Conservation (phyloP, 805 yeast genomes). For the Jamesozyma spencerorum region DNA sequence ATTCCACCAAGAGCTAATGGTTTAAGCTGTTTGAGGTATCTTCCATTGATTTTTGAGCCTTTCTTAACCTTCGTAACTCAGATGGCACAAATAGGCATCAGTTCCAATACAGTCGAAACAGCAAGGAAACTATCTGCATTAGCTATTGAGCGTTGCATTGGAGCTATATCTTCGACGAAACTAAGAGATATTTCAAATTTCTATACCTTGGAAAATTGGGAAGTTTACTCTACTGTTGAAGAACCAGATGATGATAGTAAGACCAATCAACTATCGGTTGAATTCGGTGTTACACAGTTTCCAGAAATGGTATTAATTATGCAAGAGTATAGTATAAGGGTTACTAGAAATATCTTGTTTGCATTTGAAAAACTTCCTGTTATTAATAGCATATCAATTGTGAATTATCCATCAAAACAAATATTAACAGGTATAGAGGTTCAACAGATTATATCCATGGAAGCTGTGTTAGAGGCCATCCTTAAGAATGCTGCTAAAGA, state of each 20-base stretch:
- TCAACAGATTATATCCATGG: slow-evolving; percentile 38
- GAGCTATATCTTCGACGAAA: slow-evolving; percentile 44
- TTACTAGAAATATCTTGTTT: slow-evolving; percentile 28
- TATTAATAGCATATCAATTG: slow-evolving; percentile 30
- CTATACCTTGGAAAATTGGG: slow-evolving; percentile 35
- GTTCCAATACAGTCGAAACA: slow-evolving; percentile 31
- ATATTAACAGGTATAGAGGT: slow-evolving; percentile 32
- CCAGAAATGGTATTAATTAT: slow-evolving; percentile 30
- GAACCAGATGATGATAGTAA: slow-evolving; percentile 5
- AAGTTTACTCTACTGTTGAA: slow-evolving; percentile 21
- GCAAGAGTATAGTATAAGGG: slow-evolving; percentile 29
- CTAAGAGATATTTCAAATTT: slow-evolving; percentile 39
- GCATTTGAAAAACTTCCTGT: slow-evolving; percentile 29
- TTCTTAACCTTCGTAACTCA: slow-evolving; percentile 36
- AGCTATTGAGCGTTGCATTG: slow-evolving; percentile 36
- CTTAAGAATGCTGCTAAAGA: slow-evolving; percentile 35
- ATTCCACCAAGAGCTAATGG: slow-evolving; percentile 60
- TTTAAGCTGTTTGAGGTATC: slow-evolving; percentile 45
- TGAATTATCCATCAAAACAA: slow-evolving; percentile 31
- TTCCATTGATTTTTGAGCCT: slow-evolving; percentile 38
- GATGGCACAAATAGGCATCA: slow-evolving; percentile 36
- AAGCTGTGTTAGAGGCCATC: slow-evolving; percentile 37
- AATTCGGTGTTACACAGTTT: slow-evolving; percentile 31
- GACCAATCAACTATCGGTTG: slow-evolving; percentile 2
- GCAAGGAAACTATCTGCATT: slow-evolving; percentile 31